Evolutionary conservation across 2,329 filamentous ascomycete genomes (phyloP), one percentile per base, ranked within the genome.

Genomic region (Verticillium klebahnii): DNA sequence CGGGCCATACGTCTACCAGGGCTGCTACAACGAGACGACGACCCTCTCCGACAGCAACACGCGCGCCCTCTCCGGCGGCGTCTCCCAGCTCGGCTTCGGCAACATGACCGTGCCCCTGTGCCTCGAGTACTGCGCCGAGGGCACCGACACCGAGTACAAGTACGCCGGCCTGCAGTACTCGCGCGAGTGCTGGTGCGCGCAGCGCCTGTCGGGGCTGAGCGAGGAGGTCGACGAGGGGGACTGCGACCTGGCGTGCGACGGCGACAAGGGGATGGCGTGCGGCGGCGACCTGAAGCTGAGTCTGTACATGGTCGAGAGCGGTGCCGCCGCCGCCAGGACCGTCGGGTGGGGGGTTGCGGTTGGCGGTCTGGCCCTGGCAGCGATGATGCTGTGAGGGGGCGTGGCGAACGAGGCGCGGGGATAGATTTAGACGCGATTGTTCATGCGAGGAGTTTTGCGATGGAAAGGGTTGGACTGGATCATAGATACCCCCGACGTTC

Each of bases 11-110:
- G 64, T 60, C 17, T 86, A 86, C 71, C 69, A 72, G n/a, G 85
- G 85, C 61, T 88, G 85, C 74, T 86, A 74, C 74, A 84, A 85
- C 67, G 85, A 87, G 69, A 85, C 84, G 2, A 79, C 76, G n/a
- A 73, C 74, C 45, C 68, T 82, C 15, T 63, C 71, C 15, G 71
- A 73, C 5, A 74, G 74, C 32, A 74, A 74, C 56, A 69, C 63
- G 57, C 78, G 76, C 67, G 82, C 84, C 17, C 74, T 87, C 5
- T 66, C 72, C 23, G 77, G 74, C 56, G 79, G 80, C 56, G 69
- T 68, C 56, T 75, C 76, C 65, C 70, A 77, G 61, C 75, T 79
- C 50, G 65, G 69, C 17, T 68, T 74, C 11, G 80, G 77, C 60
- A 72, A 73, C 64, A 83, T 86, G 80, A 86, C 83, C 29, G 81